Conservation (phyloP, 106 monocot species). For the Amphibolis antarctica region DNA sequence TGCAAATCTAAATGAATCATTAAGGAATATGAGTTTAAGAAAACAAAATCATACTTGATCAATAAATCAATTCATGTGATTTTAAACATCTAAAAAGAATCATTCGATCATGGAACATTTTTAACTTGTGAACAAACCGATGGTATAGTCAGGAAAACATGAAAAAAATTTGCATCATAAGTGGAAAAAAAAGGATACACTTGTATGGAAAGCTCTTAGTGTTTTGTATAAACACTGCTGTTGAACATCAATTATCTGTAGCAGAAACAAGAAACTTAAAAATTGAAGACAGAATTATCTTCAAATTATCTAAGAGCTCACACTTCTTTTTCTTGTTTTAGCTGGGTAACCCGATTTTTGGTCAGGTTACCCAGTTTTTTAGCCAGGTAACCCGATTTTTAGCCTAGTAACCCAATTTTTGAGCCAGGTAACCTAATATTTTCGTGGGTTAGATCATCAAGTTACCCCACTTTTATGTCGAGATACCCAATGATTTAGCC, state of each 20-base stretch:
- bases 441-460: too few species aligned
- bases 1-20: slow-evolving; percentile 19
- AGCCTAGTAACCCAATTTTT: too few species aligned
- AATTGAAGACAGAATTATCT: neutral
- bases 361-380: too few species aligned
- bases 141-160: neutral
- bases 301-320: neutral
- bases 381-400: too few species aligned
- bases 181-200: slow-evolving; percentile 18
- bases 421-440: too few species aligned
- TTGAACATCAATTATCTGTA: slow-evolving; percentile 22
- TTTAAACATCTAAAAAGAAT: neutral
- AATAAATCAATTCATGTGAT: neutral
- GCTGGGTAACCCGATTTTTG: too few species aligned
- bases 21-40: slow-evolving; percentile 6
- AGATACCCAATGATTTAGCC: too few species aligned
- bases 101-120: neutral
- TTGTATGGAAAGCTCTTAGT: slow-evolving; percentile 22
- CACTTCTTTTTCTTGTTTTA: neutral
- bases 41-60: neutral
- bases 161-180: neutral
- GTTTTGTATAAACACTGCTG: slow-evolving; percentile 23
- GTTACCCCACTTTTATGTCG: too few species aligned
- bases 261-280: neutral
- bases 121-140: neutral